phyloP scores from a whole-genome alignment of 305 asterid species.

The Rubia occidens region DNA sequence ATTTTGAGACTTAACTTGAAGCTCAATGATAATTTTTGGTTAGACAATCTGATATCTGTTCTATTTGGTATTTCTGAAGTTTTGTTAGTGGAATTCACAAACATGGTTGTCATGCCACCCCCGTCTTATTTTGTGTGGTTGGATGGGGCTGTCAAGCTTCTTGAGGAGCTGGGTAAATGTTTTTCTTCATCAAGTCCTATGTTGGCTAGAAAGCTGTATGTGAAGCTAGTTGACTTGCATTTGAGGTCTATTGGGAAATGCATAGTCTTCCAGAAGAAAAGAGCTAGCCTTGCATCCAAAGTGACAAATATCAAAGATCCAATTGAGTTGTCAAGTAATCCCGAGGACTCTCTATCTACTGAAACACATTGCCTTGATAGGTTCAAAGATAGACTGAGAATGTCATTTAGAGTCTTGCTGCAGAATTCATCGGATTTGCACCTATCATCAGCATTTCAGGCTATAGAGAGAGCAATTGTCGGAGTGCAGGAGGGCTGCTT shows the following conservation, averaged over 20 bases:
- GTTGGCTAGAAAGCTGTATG: constrained; percentile 47
- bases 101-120: constrained; percentile 30
- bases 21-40: constrained; percentile 33
- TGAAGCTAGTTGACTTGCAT: constrained; percentile 56
- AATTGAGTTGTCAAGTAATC: constrained; percentile 24
- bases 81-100: constrained; percentile 54
- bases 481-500: constrained; percentile 59
- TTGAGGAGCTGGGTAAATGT: constrained; percentile 64
- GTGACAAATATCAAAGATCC: constrained; percentile 43
- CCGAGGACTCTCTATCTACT: constrained; percentile 23
- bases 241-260: constrained; percentile 75
- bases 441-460: constrained; percentile 51
- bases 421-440: constrained; percentile 62
- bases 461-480: constrained; percentile 85
- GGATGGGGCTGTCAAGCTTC: constrained; percentile 64
- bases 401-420: constrained; percentile 50
- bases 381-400: constrained; percentile 51
- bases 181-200: constrained; percentile 50
- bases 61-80: constrained; percentile 43
- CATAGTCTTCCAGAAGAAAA: constrained; percentile 68
- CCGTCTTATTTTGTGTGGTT: constrained; percentile 45
- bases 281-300: constrained; percentile 56
- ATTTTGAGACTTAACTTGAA: constrained; percentile 51
- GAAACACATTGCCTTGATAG: constrained; percentile 39
- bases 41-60: constrained; percentile 41